phyloP scores from a whole-genome alignment of 257 asterid species.

The Penstemon newberryi region DNA sequence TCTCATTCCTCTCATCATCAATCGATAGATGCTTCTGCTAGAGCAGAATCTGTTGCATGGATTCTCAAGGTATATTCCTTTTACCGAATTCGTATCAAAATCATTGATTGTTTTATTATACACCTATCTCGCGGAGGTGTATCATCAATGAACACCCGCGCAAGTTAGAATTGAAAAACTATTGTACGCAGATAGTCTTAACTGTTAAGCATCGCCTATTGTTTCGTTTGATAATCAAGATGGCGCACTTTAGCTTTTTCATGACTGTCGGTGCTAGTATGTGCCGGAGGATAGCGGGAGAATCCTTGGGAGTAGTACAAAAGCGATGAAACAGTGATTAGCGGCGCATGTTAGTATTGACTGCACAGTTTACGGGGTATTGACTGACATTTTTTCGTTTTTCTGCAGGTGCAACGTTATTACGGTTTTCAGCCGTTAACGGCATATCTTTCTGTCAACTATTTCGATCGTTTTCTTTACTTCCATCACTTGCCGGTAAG shows the following conservation, averaged over 20 bases:
- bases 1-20: constrained; percentile 39
- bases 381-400: constrained; percentile 22
- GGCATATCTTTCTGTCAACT: constrained; percentile 85
- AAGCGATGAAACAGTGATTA: constrained; percentile 39
- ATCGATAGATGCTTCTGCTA: constrained; percentile 57
- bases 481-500: constrained; percentile 79
- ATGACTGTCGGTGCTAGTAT: constrained; percentile 23
- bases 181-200: too few relatives aligned
- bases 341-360: constrained; percentile 27
- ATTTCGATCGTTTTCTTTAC: constrained; percentile 82
- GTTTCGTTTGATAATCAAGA: not conserved
- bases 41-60: constrained; percentile 83
- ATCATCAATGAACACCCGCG: not conserved
- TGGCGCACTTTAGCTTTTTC: constrained; percentile 29
- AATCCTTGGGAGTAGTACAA: not conserved
- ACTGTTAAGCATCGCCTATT: too few relatives aligned
- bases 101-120: too few relatives aligned
- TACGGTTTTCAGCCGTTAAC: constrained; percentile 87
- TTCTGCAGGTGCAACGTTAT: constrained; percentile 76
- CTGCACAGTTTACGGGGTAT: constrained; percentile 33
- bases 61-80: constrained; percentile 71
- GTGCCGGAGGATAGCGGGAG: not conserved
- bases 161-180: constrained; percentile 18
- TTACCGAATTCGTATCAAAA: too few relatives aligned
- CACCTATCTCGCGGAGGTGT: not conserved